Conservation (phyloP, 768 basidiomycete genomes). For the Russula emetica region DNA sequence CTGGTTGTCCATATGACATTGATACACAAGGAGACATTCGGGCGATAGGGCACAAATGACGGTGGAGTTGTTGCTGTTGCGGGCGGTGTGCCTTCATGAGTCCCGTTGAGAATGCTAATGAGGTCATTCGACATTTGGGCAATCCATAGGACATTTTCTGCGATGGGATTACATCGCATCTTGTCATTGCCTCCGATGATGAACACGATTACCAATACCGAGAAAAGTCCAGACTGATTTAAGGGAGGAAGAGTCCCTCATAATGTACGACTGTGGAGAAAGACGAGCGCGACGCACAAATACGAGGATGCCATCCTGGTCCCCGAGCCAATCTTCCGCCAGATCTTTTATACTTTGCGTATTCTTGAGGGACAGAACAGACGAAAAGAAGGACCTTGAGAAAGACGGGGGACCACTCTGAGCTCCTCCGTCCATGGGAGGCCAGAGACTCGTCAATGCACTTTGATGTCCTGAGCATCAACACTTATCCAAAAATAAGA, state of each 20-base stretch:
- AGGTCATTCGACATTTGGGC: neutral
- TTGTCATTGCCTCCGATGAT: slow-evolving; percentile 2
- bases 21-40: neutral
- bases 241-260: neutral
- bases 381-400: neutral
- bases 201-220: neutral
- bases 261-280: neutral
- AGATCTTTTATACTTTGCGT: neutral
- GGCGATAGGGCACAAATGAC: neutral
- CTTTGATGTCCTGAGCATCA: no score
- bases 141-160: neutral
- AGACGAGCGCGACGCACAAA: neutral
- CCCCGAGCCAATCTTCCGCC: slow-evolving; percentile 4
- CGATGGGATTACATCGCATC: neutral
- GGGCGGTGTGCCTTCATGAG: neutral
- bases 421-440: neutral
- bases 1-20: neutral
- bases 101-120: neutral
- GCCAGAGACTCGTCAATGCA: no score
- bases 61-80: neutral
- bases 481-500: no score
- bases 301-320: slow-evolving; percentile 2
- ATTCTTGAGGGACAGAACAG: neutral
- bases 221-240: neutral
- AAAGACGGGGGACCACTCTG: neutral